Evolutionary conservation across 306 rosid species (phyloP), one percentile per base, ranked within the genome.

Genomic region (Begonia fuchsioides): DNA sequence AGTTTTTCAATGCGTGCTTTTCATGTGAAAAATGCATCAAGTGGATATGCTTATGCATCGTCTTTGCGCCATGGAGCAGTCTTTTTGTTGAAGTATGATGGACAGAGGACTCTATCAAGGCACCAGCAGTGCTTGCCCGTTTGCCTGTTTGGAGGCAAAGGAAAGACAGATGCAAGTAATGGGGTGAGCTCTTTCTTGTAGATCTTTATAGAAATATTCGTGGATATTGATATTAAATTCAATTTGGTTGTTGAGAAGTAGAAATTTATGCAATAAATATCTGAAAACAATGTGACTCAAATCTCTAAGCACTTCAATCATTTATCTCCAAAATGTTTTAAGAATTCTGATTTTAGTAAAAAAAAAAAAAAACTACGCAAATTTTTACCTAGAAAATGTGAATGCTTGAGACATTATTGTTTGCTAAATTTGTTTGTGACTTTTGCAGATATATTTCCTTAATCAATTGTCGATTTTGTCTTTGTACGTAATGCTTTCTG

Each of bases 131-230:
- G 64, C 47, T 66, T 58, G 52, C 74, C 67, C 38, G 74, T 73
- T 48, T 76, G 83, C 68, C 64, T 62, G 12, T 77, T 72, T 8
- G 77, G 77, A 58, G 79, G 75, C 43, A 57, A 67, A 58, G 83
- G 80, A 62, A 75, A 69, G 71, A 41, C 45, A 10, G 80, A 46
- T 35, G 71, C 52, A 50, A 57, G 19, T 43, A 63, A 53, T 61
- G 77, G 63, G 83, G 87, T 79, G 46, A 32, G 54, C 38, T 47
- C 15, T 40, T 49, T 19, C 10, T 55, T 58, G 61, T 18, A 15
- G 43, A 39, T 39, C 47, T 52, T 10, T 2, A 41, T 20, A 41
- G 14, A 41, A n/a, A n/a, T n/a, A 26, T 26, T 26, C 45, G 3
- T 41, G 45, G 5, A 11, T 11, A n/a, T 41, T 41, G 45, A 2